Evolutionary conservation across 805 yeast species (phyloP).

Genomic region (Kuraishia hungarica): DNA sequence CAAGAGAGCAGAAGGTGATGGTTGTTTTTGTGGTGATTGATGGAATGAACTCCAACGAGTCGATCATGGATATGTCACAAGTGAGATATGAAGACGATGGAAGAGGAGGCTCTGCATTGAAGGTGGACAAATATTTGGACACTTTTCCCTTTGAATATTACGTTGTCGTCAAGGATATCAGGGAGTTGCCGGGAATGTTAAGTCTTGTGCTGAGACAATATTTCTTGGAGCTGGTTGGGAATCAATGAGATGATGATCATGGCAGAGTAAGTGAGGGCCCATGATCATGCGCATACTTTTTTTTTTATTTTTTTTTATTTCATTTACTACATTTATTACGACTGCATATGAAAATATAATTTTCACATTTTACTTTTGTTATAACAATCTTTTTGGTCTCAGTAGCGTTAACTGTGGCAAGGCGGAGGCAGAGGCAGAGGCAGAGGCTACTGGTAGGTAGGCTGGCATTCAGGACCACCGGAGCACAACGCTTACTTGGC

Average conservation of each 20-base stretch:
- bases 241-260: not conserved
- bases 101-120: constrained; percentile 61
- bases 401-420: too few relatives aligned
- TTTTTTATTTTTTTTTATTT: too few relatives aligned
- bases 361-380: too few relatives aligned
- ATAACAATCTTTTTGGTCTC: too few relatives aligned
- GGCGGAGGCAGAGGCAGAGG: too few relatives aligned
- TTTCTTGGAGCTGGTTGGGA: constrained; percentile 59
- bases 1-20: constrained; percentile 90
- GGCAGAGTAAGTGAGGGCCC: not conserved
- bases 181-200: constrained; percentile 86
- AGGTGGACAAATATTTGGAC: constrained; percentile 80
- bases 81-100: constrained; percentile 71
- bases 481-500: too few relatives aligned
- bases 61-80: constrained; percentile 91
- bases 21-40: constrained; percentile 90
- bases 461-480: too few relatives aligned
- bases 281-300: not conserved
- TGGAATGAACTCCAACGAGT: constrained; percentile 75
- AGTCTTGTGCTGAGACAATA: constrained; percentile 86
- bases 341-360: too few relatives aligned
- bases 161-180: constrained; percentile 84
- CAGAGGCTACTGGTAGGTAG: too few relatives aligned
- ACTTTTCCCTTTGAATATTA: constrained; percentile 96
- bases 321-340: not conserved